Evolutionary conservation across 345 rosid species (phyloP).

Genomic region (Salix exigua): DNA sequence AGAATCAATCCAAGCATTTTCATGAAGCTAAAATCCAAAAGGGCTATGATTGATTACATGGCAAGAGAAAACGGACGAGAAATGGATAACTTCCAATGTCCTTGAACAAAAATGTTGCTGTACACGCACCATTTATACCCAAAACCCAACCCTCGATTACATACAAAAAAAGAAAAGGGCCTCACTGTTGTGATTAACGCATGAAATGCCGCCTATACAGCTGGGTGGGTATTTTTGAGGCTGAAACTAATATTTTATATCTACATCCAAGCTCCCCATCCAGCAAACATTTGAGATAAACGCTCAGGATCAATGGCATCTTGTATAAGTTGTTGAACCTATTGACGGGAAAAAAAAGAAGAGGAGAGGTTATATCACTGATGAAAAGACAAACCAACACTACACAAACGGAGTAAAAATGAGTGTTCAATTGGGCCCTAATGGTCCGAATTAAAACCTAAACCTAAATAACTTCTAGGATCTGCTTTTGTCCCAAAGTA

Average conservation of each 20-base stretch:
- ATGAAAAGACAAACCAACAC: neutral
- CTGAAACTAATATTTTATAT: neutral
- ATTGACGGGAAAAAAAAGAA: neutral
- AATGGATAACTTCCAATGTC: neutral
- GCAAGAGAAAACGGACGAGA: no score
- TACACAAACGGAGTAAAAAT: neutral
- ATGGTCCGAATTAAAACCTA: neutral
- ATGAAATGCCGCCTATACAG: slow-evolving; percentile 10
- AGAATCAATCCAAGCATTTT: no score
- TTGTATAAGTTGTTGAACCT: slow-evolving; percentile 96
- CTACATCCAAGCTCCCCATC: slow-evolving; percentile 96
- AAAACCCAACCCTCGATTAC: neutral
- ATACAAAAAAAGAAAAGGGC: neutral
- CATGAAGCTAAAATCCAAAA: no score
- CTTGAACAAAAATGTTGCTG: neutral
- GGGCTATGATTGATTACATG: no score
- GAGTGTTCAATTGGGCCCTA: neutral
- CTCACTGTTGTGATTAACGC: neutral
- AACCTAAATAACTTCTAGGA: neutral
- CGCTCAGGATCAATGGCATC: slow-evolving; percentile 87
- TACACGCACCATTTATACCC: neutral
- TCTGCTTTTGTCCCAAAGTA: neutral
- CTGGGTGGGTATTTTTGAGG: slow-evolving; percentile 1
- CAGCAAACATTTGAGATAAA: slow-evolving; percentile 80
- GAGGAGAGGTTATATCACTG: neutral